A percentile compares a stretch with the other conserved stretches of the same genome.
Conservation (phyloP, 1,139 yeast species). For the Pichia sp. region DNA sequence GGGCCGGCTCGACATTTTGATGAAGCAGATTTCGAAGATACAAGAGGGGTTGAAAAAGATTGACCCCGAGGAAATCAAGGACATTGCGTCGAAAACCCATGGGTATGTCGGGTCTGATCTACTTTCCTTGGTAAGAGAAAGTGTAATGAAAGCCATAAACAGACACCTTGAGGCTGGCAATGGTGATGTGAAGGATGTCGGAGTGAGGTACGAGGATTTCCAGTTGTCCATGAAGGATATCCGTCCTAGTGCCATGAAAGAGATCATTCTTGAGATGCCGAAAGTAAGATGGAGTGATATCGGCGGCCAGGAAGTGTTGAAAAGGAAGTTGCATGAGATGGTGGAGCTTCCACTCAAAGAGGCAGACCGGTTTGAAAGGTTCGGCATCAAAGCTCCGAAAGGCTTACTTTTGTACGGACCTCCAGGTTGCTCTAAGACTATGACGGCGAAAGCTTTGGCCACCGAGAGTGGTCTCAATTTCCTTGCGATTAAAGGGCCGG, state of each 20-base stretch:
- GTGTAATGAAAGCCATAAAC: conserved; percentile 74
- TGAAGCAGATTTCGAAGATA: conserved; percentile 60
- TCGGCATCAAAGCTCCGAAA: conserved; percentile 88
- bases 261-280: conserved; percentile 89
- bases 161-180: conserved; percentile 37
- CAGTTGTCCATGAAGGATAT: conserved; percentile 68
- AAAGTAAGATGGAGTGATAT: conserved; percentile 91
- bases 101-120: conserved; percentile 87
- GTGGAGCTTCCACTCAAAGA: conserved; percentile 89
- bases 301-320: conserved; percentile 88
- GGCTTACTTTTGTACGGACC: conserved; percentile 92
- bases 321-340: conserved; percentile 77
- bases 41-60: conserved; percentile 49
- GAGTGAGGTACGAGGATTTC: conserved; percentile 47
- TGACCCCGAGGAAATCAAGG: conserved; percentile 46
- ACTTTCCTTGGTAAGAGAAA: conserved; percentile 80
- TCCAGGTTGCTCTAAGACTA: conserved; percentile 93
- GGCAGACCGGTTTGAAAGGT: conserved; percentile 62
- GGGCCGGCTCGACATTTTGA: conserved; percentile 59
- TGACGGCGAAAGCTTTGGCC: conserved; percentile 92
- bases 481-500: conserved; percentile 94
- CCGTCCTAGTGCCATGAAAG: conserved; percentile 96
- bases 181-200: conserved; percentile 6
- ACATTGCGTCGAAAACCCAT: conserved; percentile 64
- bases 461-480: conserved; percentile 92